Base-by-base conservation (phyloP, 106 monocot genomes). In the Dendrobium chrysotoxum region DNA sequence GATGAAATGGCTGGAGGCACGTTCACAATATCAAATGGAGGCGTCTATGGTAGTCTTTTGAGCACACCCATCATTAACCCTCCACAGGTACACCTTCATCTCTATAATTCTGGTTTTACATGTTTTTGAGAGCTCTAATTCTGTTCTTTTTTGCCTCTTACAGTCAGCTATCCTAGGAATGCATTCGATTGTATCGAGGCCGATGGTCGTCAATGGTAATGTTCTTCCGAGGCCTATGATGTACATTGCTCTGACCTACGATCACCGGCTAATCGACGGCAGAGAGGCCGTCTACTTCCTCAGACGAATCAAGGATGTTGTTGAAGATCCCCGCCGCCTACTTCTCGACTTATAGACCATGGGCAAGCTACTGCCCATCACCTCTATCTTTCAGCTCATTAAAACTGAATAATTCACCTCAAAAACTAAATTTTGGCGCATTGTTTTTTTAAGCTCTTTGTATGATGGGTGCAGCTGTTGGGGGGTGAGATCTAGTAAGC, bases 1-100 rank as follows among this genome's bases (percentile, higher is more conserved):
- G 94, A 97, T 68, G 96, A 97, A 76, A 97, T 97, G 96, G 94
- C 94, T 70, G 96, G 94, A 75, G 96, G 96, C 8, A 87, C 96
- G 42, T 97, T 97, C 76, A 97, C 96, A 73, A 97, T 97, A 47
- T 97, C 96, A 1, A 97, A 97, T 61, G 96, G 96, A 38, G 96
- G 96, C 5, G 93, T 97, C 26, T 97, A 92, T 70, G 96, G 96
- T 31, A 94, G 94, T 72, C 94, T 97, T 61, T 41, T 97, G 75
- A 92, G 92, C 70, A 97, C 94, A 7, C 96, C 96, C 13, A 97
- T 97, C 66, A 97, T 97, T 79, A 97, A 97, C 75, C 96, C 94
- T 57, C 96, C 96, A 66, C 96, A 95, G 67, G 95, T 90, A 84
- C 46, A 7, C 10, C 41, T 6, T 41, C 40, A 70, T 70, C 28